phyloP scores from a whole-genome alignment of 352 stramenopile genomes.

The Phytophthora crassamura region DNA sequence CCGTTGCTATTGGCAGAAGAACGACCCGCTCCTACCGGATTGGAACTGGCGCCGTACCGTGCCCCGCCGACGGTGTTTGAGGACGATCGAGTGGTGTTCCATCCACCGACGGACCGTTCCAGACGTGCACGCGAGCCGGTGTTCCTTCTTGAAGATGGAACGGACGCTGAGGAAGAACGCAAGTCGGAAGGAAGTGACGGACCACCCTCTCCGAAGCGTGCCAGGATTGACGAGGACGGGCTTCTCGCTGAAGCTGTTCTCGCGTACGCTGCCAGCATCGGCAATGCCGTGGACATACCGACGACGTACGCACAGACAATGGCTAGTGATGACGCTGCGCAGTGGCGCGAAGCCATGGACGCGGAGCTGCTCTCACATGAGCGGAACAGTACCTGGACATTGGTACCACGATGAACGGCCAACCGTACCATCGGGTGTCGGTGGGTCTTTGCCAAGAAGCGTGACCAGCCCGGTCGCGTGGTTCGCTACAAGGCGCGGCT shows the following conservation, averaged over 20 bases:
- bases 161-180: constrained; percentile 9
- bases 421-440: constrained; percentile 33
- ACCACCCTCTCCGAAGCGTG: constrained; percentile 7
- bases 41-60: constrained; percentile 1
- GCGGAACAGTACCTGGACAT: constrained; percentile 2
- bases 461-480: constrained; percentile 37
- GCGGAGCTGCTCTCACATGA: too few relatives aligned
- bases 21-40: too few relatives aligned
- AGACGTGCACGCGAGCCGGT: constrained; percentile 1
- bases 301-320: constrained; percentile 9
- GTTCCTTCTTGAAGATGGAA: constrained; percentile 8
- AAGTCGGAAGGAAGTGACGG: constrained; percentile 22
- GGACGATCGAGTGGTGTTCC: constrained; percentile 13
- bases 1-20: too few relatives aligned
- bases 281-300: not conserved
- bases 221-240: constrained; percentile 13
- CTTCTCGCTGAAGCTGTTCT: constrained; percentile 20
- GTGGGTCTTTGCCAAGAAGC: constrained; percentile 50
- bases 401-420: constrained; percentile 9
- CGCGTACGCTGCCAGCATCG: constrained; percentile 13
- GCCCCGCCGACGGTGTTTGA: not conserved
- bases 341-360: not conserved
- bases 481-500: constrained; percentile 43
- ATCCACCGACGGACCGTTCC: not conserved
- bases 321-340: constrained; percentile 2